Evolutionary conservation across 2,329 filamentous ascomycete species (phyloP).

Genomic region (Proliferodiscus dingleyae): DNA sequence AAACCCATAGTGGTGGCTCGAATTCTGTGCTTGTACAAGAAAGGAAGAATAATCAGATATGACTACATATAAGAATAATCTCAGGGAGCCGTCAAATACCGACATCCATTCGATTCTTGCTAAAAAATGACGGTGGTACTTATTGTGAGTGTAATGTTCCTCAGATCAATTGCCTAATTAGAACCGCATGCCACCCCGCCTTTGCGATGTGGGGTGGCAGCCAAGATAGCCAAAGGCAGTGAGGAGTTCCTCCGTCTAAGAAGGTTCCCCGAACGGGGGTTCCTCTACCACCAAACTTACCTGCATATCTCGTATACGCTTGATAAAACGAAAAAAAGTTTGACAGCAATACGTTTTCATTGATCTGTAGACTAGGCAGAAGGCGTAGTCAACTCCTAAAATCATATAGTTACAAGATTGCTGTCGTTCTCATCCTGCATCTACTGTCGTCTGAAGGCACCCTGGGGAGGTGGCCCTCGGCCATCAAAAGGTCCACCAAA

Average conservation of each 20-base stretch:
- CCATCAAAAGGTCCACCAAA: constrained; percentile 51
- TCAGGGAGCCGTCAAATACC: constrained; percentile 2
- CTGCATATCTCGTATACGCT: too few relatives aligned
- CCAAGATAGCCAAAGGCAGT: neutral
- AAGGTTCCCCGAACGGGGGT: too few relatives aligned
- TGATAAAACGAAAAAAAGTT: too few relatives aligned
- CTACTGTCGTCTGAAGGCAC: constrained; percentile 38
- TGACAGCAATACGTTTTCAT: constrained; percentile 6
- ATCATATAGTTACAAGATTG: constrained; percentile 10
- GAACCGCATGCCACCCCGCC: neutral
- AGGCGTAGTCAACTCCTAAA: constrained; percentile 3
- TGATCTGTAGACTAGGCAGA: constrained; percentile 6
- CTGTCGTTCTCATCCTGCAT: constrained; percentile 9
- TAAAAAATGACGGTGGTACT: neutral
- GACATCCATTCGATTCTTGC: neutral
- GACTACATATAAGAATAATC: too few relatives aligned
- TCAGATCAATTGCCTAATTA: constrained; percentile 4
- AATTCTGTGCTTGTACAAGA: too few relatives aligned
- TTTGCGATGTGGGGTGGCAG: neutral
- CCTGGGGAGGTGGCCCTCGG: constrained; percentile 50
- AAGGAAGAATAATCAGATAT: too few relatives aligned
- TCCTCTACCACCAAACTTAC: too few relatives aligned
- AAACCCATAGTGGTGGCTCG: constrained; percentile 7
- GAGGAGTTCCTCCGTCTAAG: neutral
- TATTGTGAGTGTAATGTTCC: neutral